Evolutionary conservation across 441 rosid species (phyloP).

Genomic region (Cnidoscolus chayamansa): DNA sequence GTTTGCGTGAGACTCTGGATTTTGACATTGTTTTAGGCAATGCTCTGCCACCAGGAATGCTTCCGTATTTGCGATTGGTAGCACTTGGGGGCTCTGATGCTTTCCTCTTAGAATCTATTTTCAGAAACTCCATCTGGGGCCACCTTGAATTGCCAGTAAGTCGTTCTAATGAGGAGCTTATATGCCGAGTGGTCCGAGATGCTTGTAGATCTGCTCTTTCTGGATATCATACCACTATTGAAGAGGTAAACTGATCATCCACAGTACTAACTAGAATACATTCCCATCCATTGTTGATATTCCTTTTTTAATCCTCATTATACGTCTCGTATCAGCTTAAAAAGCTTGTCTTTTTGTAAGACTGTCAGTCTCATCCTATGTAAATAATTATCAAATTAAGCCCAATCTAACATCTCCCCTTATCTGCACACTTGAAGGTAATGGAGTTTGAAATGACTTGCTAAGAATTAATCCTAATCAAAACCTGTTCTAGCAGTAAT

Average conservation of each 20-base stretch:
- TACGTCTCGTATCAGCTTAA: neutral
- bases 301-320: neutral
- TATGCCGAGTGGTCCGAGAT: constrained; percentile 68
- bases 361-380: neutral
- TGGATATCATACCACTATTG: constrained; percentile 59
- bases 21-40: constrained; percentile 61
- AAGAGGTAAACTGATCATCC: constrained; percentile 53
- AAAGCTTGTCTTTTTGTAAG: neutral
- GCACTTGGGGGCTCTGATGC: constrained; percentile 85
- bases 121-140: constrained; percentile 78
- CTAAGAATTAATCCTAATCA: neutral
- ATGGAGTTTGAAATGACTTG: neutral
- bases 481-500: neutral
- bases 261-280: neutral
- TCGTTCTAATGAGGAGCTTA: constrained; percentile 73
- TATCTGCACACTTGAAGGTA: neutral
- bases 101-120: constrained; percentile 82
- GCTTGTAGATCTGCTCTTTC: constrained; percentile 89
- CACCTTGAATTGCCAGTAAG: constrained; percentile 85
- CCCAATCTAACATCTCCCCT: neutral
- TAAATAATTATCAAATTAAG: neutral
- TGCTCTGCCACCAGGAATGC: constrained; percentile 68
- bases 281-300: neutral
- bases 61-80: constrained; percentile 70
- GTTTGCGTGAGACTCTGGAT: constrained; percentile 57